Evolutionary conservation across 345 rosid genomes (phyloP), one percentile per base, ranked within the genome.

Genomic region (Pugionium cornutum): DNA sequence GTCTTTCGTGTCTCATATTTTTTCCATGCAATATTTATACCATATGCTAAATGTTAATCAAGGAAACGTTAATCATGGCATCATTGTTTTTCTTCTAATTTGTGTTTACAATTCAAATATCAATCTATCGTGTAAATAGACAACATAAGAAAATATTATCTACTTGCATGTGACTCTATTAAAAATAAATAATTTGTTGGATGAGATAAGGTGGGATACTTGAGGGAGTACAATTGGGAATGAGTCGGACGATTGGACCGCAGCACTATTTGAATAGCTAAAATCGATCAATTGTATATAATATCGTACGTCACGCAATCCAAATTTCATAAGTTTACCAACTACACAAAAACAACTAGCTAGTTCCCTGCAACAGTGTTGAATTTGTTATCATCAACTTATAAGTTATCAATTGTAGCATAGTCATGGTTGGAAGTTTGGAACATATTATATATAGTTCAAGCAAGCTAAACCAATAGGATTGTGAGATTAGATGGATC

Each of bases 201-300:
- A 69, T 34, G 52, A 52, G 55, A 44, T 28, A 69, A 53, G 45
- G 54, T 43, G 48, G 41, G 28, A 69, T 62, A 62, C 54, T 67
- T 67, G 48, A 69, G 28, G 37, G 62, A 53, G 74, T 70, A 70
- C 45, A 62, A 70, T 68, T 39, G 50, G 57, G 63, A 62, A 34
- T 3, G 56, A 62, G 75, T 37, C 61, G 63, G 63, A 36, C 63
- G 68, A 70, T 70, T 48, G 57, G 68, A 70, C 75, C 57, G 69
- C 68, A 70, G 29, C 68, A 46, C 75, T 62, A 62, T 62, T 70
- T 46, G 57, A 62, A 46, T 53, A 57, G 57, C 46, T 68, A 63
- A 10, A 30, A 30, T 4, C 66, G 26, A 53, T 49, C 54, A 9
- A 49, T 39, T 6, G 3, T 69, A 10, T 42, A 8, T 43, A 60